Base-by-base conservation (phyloP, 2,329 filamentous ascomycete species). In the Chaetothyriales sp. region DNA sequence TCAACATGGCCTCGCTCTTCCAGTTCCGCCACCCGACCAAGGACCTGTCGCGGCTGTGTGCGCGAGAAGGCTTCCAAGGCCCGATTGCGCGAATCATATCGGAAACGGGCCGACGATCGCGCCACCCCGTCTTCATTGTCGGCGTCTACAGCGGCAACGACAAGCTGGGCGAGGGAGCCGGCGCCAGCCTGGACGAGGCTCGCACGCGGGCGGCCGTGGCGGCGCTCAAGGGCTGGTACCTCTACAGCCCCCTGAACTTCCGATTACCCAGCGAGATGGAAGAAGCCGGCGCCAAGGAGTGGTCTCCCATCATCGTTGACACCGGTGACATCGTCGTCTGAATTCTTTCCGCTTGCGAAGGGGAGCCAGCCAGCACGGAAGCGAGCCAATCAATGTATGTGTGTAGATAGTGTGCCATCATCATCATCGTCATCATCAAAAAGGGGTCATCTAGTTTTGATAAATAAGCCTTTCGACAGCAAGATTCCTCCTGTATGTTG, bases 141-240 rank as follows among this genome's bases (percentile, higher is more conserved):
- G 92, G 90, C 53, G 89, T 98, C 56, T 98, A 85, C 73, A 94
- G 86, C 60, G 92, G 90, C 49, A 75, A 77, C 55, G 89, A 98
- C 66, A 90, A 92, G 76, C 75, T 98, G 44, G 92, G 90, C 51
- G 90, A 98, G 72, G 92, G 83, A n/a, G 77, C 82, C 18, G 92
- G 86, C 20, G 73, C 83, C 47, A 89, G 79, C 67, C 73, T 97
- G 52, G 76, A 88, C 59, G 79, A 88, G 62, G 90, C 86, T 29
- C 80, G 87, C 57, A 76, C 79, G 57, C 79, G 86, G 66, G 92
- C 92, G 18, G 81, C 86, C 40, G 89, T 94, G 63, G 83, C 85
- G 57, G 83, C 89, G 18, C 74, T 98, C 64, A 94, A 95, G 75
- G 77, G 83, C 5, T 98, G 92, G 92, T 98, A 98, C 69, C 74